A percentile compares a stretch with the other conserved stretches of the same genome.
phyloP scores from a whole-genome alignment of 2,329 filamentous ascomycete species.

The Fusarium sp. region DNA sequence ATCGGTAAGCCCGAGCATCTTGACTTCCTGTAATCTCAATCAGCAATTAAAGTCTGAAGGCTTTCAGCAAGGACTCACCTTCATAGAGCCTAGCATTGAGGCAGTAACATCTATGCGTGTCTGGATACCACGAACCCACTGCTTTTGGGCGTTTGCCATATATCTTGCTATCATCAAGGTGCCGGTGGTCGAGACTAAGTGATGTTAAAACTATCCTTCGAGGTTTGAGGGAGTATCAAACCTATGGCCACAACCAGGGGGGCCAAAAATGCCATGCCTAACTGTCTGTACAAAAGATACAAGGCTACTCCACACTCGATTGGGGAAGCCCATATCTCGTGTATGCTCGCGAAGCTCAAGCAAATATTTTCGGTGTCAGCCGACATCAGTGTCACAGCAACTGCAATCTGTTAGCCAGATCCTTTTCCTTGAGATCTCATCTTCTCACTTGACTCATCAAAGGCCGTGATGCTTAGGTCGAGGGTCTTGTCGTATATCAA shows the following conservation, averaged over 20 bases:
- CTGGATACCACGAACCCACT: constrained; percentile 27
- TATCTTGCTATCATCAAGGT: constrained; percentile 21
- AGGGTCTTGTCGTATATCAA: constrained; percentile 18
- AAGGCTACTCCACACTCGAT: constrained; percentile 23
- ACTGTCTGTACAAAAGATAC: constrained; percentile 15
- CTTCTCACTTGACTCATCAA: constrained; percentile 20
- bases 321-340: constrained; percentile 27
- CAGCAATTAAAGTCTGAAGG: background rate
- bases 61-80: background rate
- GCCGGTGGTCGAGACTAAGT: background rate
- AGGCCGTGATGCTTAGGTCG: constrained; percentile 20
- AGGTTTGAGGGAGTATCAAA: background rate
- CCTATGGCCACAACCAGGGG: constrained; percentile 15
- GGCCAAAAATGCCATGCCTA: constrained; percentile 17
- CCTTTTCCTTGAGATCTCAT: rapidly evolving
- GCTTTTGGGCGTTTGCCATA: constrained; percentile 24
- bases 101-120: constrained; percentile 27
- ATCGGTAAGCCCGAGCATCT: constrained; percentile 21
- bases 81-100: constrained; percentile 26
- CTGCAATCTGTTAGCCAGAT: background rate
- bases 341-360: constrained; percentile 8
- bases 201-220: background rate
- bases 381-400: constrained; percentile 26
- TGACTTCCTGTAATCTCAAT: constrained; percentile 6
- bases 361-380: constrained; percentile 26